Evolutionary conservation across 768 basidiomycete genomes (phyloP).

Genomic region (Amyloporia xantha): DNA sequence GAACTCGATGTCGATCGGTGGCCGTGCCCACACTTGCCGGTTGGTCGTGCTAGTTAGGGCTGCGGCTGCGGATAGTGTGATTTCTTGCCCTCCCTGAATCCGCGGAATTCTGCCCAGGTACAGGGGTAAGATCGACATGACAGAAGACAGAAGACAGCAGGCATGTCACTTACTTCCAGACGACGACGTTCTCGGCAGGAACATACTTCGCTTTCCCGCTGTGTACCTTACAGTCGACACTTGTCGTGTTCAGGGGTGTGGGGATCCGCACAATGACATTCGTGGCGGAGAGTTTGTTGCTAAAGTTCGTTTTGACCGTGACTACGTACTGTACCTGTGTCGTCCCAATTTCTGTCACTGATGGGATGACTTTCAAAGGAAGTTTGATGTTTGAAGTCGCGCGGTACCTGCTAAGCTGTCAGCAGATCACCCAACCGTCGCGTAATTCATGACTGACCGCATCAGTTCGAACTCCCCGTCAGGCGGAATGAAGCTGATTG

Average conservation of each 20-base stretch:
- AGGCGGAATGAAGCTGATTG: slow-evolving; percentile 95
- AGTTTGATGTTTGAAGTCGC: slow-evolving; percentile 95
- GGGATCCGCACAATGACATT: slow-evolving; percentile 92
- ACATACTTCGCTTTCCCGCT: slow-evolving; percentile 96
- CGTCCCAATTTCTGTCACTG: slow-evolving; percentile 90
- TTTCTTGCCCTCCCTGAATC: slow-evolving; percentile 89
- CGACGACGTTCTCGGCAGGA: slow-evolving; percentile 90
- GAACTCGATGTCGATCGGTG: slow-evolving; percentile 97
- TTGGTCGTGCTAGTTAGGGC: slow-evolving; percentile 82
- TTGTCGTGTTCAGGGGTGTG: slow-evolving; percentile 91
- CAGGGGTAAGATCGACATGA: slow-evolving; percentile 1
- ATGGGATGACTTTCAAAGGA: slow-evolving; percentile 83
- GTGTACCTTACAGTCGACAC: slow-evolving; percentile 85
- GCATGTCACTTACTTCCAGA: slow-evolving; percentile 83
- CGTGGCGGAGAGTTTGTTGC: slow-evolving; percentile 86
- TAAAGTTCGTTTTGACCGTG: slow-evolving; percentile 83
- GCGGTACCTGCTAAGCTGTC: slow-evolving; percentile 64
- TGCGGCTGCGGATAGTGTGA: slow-evolving; percentile 77
- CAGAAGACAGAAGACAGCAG: background rate
- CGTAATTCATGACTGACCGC: slow-evolving; percentile 42
- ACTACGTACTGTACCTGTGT: slow-evolving; percentile 87
- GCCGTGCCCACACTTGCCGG: slow-evolving; percentile 95
- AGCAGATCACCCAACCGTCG: background rate
- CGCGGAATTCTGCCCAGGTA: slow-evolving; percentile 68
- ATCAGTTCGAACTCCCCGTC: slow-evolving; percentile 99